Evolutionary conservation across 306 rosid genomes (phyloP), one percentile per base, ranked within the genome.

Genomic region (Neltuma alba): DNA sequence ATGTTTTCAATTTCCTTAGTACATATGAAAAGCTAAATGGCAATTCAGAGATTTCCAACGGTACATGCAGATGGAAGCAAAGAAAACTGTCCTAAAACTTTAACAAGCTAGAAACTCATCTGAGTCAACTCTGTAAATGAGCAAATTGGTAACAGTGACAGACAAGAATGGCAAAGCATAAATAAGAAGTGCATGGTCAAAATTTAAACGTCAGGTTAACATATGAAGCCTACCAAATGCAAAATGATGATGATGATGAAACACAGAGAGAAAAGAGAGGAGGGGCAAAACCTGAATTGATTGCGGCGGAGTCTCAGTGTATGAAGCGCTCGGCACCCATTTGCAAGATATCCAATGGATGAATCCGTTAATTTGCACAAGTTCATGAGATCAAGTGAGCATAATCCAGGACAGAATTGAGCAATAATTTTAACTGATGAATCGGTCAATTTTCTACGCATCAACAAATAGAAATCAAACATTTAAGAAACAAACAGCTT

Each of bases 381-480:
- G 77, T 86, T 74, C 58, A 9, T 69, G 52, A 95, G 89, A 85
- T 95, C 93, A 42, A 95, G 87, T 1, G 82, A 80, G 14, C 80
- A 69, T 77, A 95, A 84, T 63, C 72, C 76, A 6, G 90, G 83
- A 78, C 97, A 92, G 27, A 75, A 79, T 79, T 91, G 87, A 36
- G 97, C 90, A 61, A 93, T 89, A 76, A 80, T 77, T 85, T 89
- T 81, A 21, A 89, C 47, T 25, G 99, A 92, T 23, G 83, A 85
- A 83, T 91, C 90, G 16, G 97, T 93, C 85, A 95, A 81, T 33
- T 90, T 83, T 82, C 99, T 95, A 92, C 90, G 80, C 37, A 75
- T 83, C 48, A 14, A 68, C 79, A 64, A 57, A 20, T 76, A 77
- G 15, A 68, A 72, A 64, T 58, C 70, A 45, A 45, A 68, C 70